Evolutionary conservation across 164 flowering plant genomes (phyloP).

Genomic region (Stephania cephalantha): DNA sequence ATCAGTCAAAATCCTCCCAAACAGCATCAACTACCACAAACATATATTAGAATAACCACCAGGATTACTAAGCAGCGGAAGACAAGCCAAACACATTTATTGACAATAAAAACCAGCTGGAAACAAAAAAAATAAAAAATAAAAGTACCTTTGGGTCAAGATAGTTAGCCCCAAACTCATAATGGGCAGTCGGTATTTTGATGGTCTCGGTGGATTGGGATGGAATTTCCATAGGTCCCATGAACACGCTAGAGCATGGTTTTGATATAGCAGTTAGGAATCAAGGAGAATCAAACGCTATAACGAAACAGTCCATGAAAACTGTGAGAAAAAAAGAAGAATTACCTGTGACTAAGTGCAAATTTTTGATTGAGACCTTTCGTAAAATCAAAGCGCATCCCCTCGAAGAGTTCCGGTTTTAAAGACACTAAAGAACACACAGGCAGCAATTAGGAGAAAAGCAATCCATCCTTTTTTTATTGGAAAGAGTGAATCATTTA

Average conservation of each 20-base stretch:
- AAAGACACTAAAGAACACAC: slow-evolving; percentile 62
- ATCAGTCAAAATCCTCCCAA: slow-evolving; percentile 79
- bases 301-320: background rate
- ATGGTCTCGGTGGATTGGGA: slow-evolving; percentile 75
- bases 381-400: slow-evolving; percentile 87
- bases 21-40: slow-evolving; percentile 62
- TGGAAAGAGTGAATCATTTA: too few relatives aligned
- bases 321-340: background rate
- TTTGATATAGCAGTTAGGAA: background rate
- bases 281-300: background rate
- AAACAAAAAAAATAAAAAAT: background rate
- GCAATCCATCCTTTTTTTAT: background rate
- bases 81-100: background rate
- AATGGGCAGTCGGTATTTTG: slow-evolving; percentile 80
- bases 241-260: slow-evolving; percentile 46
- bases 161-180: slow-evolving; percentile 94
- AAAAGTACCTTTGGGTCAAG: slow-evolving; percentile 73
- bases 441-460: background rate
- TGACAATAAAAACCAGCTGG: background rate
- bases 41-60: background rate
- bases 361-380: slow-evolving; percentile 77
- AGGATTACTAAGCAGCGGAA: background rate
- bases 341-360: slow-evolving; percentile 83
- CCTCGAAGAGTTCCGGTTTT: slow-evolving; percentile 93
- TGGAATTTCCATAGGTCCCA: slow-evolving; percentile 89